Conservation (phyloP, 1,284 basidiomycete genomes). For the Coniferiporia weirii region DNA sequence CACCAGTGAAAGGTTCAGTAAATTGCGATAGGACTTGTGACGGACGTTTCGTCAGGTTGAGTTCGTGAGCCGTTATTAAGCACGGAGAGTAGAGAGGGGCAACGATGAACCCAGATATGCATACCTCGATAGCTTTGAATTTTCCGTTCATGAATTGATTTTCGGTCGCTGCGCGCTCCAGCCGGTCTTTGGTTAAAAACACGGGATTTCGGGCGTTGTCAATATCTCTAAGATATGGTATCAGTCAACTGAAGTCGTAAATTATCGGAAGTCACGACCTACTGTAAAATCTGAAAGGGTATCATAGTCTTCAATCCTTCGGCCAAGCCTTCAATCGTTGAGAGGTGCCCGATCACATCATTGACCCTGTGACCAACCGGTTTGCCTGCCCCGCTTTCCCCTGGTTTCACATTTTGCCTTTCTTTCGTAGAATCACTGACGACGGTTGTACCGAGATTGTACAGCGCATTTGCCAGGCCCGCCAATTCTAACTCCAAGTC, state of each 20-base stretch:
- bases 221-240: conserved; percentile 44
- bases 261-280: not conserved
- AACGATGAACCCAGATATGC: conserved; percentile 21
- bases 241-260: not conserved
- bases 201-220: conserved; percentile 77
- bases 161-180: conserved; percentile 76
- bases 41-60: no score
- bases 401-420: conserved; percentile 48
- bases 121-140: conserved; percentile 66
- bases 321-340: conserved; percentile 59
- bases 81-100: not conserved
- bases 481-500: conserved; percentile 71
- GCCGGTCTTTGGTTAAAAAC: conserved; percentile 67
- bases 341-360: conserved; percentile 61
- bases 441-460: conserved; percentile 73
- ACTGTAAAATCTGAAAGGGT: conserved; percentile 59
- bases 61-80: not conserved
- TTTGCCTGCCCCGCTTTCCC: conserved; percentile 7
- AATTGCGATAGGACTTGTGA: conserved; percentile 48
- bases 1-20: conserved; percentile 51
- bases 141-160: conserved; percentile 91
- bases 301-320: conserved; percentile 56
- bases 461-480: conserved; percentile 66
- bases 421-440: conserved; percentile 76
- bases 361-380: conserved; percentile 33